phyloP scores from a whole-genome alignment of 2,329 filamentous ascomycete species.

The Penicillium freii region DNA sequence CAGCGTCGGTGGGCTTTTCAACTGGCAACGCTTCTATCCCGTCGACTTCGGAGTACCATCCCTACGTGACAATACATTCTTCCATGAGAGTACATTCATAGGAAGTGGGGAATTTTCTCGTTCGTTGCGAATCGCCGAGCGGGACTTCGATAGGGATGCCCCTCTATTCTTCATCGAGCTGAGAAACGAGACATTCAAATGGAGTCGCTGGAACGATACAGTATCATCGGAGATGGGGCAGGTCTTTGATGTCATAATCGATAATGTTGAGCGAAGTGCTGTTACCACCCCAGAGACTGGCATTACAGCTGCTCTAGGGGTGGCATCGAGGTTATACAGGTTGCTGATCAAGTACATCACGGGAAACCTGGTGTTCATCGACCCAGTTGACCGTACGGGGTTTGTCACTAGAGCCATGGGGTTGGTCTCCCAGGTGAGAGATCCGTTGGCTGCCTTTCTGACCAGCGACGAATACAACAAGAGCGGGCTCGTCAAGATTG shows the following conservation, averaged over 20 bases:
- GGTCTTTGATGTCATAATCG: constrained; percentile 36
- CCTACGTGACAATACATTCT: constrained; percentile 53
- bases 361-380: constrained; percentile 51
- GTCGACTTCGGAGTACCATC: constrained; percentile 54
- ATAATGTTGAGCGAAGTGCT: constrained; percentile 19
- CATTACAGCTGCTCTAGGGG: constrained; percentile 12
- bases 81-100: constrained; percentile 56
- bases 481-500: constrained; percentile 22
- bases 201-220: constrained; percentile 57
- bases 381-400: constrained; percentile 52
- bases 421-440: constrained; percentile 42
- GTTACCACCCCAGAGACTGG: background rate
- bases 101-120: constrained; percentile 55
- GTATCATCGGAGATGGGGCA: constrained; percentile 49
- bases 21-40: constrained; percentile 52
- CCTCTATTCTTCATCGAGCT: constrained; percentile 42
- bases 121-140: constrained; percentile 41
- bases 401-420: constrained; percentile 43
- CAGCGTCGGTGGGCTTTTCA: constrained; percentile 44
- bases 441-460: constrained; percentile 29
- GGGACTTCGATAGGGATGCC: constrained; percentile 46
- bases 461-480: constrained; percentile 17
- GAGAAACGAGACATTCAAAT: constrained; percentile 39
- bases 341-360: constrained; percentile 52
- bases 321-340: constrained; percentile 31